Base-by-base conservation (phyloP, 139 green algal genomes). In the Microglena sp. region DNA sequence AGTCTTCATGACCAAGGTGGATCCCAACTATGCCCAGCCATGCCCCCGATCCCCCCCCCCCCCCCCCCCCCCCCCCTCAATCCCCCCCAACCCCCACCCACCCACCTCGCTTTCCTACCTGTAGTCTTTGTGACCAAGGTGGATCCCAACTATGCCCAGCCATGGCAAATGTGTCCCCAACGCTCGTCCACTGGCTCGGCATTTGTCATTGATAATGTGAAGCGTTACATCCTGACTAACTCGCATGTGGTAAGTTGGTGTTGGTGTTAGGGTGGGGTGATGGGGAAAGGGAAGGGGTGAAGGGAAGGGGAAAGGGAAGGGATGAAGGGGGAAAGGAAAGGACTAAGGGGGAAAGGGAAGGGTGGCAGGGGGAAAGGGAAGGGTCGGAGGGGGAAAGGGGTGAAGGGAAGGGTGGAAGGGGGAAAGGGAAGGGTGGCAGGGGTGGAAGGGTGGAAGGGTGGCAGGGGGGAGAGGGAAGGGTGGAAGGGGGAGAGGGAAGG, bases 81-180 rank as follows among this genome's bases (percentile, higher is more conserved):
- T 50, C 18, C 40, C 40, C 11, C 55, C 32, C 27, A 58, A 58
- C 58, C 33, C 34, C 33, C 30, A 54, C n/a, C 58, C 15, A 53
- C 15, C 56, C 26, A 34, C 27, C 18, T 0, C n/a, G 27, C 44
- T 31, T 45, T 26, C 53, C 0, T 45, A 30, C 35, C 5, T 44
- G 53, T 76, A 90, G 83, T 92, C 22, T 92, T 88, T 62, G 78
- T 84, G 29, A 75, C 73, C 34, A 76, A 75, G 43, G 77, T 80
- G 5, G 78, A 86, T 50, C 81, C 84, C 29, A 88, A 87, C 65
- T 90, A 87, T 40, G 80, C 73, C 1, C 84, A 89, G 75, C 86
- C 86, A 0, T 92, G 86, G 84, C 82, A 92, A 70, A 85, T 82
- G 71, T 78, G 75, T 24, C 77, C 77, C 6, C 81, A 90, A 73